phyloP scores from a whole-genome alignment of 1,139 yeast species.

The Magnusiomyces magnusii region DNA sequence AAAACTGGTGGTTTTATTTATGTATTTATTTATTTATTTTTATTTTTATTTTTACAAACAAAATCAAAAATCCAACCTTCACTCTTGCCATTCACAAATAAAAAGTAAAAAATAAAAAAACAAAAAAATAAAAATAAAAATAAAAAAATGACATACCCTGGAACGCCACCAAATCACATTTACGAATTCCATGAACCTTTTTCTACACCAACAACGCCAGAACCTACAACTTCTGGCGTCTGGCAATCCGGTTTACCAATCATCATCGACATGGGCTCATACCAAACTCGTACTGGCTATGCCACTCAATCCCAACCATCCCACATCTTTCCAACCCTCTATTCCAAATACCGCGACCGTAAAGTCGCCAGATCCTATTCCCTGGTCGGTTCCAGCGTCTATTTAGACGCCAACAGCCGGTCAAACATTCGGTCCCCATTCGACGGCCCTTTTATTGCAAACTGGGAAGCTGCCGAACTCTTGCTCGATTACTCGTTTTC shows the following conservation, averaged over 20 bases:
- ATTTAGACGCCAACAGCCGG: slow-evolving; percentile 59
- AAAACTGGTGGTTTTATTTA: background rate
- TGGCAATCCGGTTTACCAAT: slow-evolving; percentile 60
- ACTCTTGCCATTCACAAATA: background rate
- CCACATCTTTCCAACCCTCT: slow-evolving; percentile 58
- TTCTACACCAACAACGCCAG: slow-evolving; percentile 36
- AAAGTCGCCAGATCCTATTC: slow-evolving; percentile 57
- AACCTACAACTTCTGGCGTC: slow-evolving; percentile 43
- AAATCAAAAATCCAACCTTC: background rate
- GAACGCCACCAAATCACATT: slow-evolving; percentile 38
- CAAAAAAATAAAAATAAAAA: slow-evolving; percentile 3
- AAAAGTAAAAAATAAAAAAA: slow-evolving; percentile 8
- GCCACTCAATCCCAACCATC: slow-evolving; percentile 48
- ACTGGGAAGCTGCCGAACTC: slow-evolving; percentile 87
- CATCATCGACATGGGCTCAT: slow-evolving; percentile 54
- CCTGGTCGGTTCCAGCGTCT: slow-evolving; percentile 76
- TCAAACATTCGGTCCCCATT: slow-evolving; percentile 70
- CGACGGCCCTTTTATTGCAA: slow-evolving; percentile 79
- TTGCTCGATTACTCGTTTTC: slow-evolving; percentile 77
- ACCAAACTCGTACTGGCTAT: slow-evolving; percentile 64
- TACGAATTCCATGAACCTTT: slow-evolving; percentile 44
- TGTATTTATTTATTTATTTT: too few relatives aligned
- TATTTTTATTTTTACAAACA: too few relatives aligned
- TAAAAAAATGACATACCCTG: slow-evolving; percentile 6
- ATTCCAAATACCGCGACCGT: slow-evolving; percentile 74